Conservation (phyloP, 2,329 filamentous ascomycete genomes). For the Aureobasidium sp. region DNA sequence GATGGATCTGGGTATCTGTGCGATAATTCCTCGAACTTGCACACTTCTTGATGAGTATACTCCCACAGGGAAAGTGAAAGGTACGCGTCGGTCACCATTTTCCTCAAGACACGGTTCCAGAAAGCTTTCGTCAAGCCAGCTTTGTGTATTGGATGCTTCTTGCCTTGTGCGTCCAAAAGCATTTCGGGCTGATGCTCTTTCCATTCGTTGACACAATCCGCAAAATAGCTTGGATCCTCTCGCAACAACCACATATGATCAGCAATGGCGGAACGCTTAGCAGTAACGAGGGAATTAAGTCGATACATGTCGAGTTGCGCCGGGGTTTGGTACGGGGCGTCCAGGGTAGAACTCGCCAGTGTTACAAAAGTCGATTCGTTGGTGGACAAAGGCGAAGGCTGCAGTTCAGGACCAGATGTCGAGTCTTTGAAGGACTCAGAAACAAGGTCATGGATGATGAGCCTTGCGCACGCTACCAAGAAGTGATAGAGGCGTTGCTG, state of each 20-base stretch:
- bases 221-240: conserved; percentile 53
- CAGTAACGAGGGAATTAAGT: conserved; percentile 38
- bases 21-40: neutral
- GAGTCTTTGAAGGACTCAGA: conserved; percentile 14
- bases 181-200: conserved; percentile 42
- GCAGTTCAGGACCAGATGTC: conserved; percentile 14
- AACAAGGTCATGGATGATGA: conserved; percentile 45
- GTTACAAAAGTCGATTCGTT: neutral
- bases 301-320: conserved; percentile 38
- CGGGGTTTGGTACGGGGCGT: conserved; percentile 48
- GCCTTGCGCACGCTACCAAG: conserved; percentile 39
- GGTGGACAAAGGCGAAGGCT: neutral
- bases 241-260: conserved; percentile 49
- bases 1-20: neutral
- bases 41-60: conserved; percentile 14
- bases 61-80: conserved; percentile 19
- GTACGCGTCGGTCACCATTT: conserved; percentile 18
- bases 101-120: conserved; percentile 16
- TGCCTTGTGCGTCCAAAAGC: conserved; percentile 33
- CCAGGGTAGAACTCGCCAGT: conserved; percentile 18
- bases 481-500: conserved; percentile 44
- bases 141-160: conserved; percentile 21
- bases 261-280: conserved; percentile 35
- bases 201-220: conserved; percentile 34
- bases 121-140: conserved; percentile 4